These are phyloP conservation scores for Colletotrichum salicis DNA, from an alignment of 2,329 filamentous ascomycete genomes.

Conservation along the genomic window DNA sequence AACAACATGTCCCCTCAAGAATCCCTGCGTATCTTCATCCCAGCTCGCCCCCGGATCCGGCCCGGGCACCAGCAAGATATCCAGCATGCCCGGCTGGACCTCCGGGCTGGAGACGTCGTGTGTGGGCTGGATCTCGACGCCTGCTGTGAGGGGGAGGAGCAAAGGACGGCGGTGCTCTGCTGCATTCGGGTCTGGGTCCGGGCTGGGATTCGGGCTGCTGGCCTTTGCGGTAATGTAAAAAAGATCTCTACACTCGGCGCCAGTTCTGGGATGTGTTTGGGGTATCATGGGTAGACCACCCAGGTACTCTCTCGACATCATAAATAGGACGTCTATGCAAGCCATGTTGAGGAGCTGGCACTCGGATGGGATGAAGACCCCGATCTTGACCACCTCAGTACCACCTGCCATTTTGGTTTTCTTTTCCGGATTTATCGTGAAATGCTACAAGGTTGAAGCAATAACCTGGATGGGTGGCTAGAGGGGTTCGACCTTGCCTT, in stretches of 20 bases:
- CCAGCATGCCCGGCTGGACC: constrained; percentile 61
- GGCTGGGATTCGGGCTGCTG: neutral
- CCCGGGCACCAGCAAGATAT: constrained; percentile 63
- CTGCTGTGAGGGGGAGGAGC: constrained; percentile 54
- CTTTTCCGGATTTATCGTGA: neutral
- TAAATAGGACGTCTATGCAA: constrained; percentile 60
- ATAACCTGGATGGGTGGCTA: neutral
- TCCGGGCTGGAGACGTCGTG: constrained; percentile 56
- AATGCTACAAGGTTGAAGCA: neutral
- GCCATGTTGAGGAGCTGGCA: constrained; percentile 63
- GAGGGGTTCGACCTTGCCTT: too few relatives aligned
- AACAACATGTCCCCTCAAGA: constrained; percentile 54
- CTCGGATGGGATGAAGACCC: constrained; percentile 60
- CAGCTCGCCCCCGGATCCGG: constrained; percentile 52
- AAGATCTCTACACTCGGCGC: constrained; percentile 56
- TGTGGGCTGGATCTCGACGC: constrained; percentile 50
- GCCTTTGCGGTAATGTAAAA: constrained; percentile 57
- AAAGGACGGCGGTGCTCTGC: constrained; percentile 38
- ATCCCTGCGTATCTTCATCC: constrained; percentile 49
- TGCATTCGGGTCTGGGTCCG: constrained; percentile 36
- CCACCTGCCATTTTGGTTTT: constrained; percentile 30
- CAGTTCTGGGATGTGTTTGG: constrained; percentile 46
- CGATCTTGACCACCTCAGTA: constrained; percentile 52
- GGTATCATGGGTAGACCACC: constrained; percentile 43
- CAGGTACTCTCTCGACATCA: constrained; percentile 59